Base-by-base conservation (phyloP, 2,329 filamentous ascomycete genomes). In the Ceratocystis albifundus region DNA sequence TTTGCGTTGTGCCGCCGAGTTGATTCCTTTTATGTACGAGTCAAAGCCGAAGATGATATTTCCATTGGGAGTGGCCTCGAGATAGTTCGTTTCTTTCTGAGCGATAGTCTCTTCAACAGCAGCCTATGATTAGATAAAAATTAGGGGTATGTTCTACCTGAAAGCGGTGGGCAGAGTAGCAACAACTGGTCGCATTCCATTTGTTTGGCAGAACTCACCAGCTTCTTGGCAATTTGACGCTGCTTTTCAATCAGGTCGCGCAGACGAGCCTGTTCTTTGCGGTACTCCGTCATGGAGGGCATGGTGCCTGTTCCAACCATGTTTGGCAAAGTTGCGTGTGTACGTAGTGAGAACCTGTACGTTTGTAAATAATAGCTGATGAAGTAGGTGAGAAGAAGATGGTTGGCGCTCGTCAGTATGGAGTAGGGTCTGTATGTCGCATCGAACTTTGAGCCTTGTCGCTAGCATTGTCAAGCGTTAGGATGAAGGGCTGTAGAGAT, bases 41-140 rank as follows among this genome's bases (percentile, higher is more conserved):
- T 99, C 94, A 75, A 99, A 99, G 25, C 94, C 94, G 62, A 89
- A 91, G 74, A 99, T 93, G 74, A 99, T 97, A 78, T 99, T 99
- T 57, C 94, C 94, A 71, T 81, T 85, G 15, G 86, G 87, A 3
- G 91, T 95, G 72, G 90, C 90, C 75, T 97, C 93, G 64, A 99
- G 85, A 75, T 99, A 99, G 20, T 87, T 82, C 67, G 87, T 85
- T 75, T 99, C 94, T 72, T 90, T 88, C 70, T 88, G 85, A 73
- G 83, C 86, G 71, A 99, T 97, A 70, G 84, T 82, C 62, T 96
- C 89, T 78, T 99, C 94, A 67, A 79, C 71, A 57, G 75, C 73
- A 5, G 71, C 73, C 76, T 78, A 48, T 64, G 7, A 8, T 59
- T 8, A 17, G 17, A 10, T n/a, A 10, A 4, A 5, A n/a, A n/a